Conservation (phyloP, 75 land plant species). For the Cunninghamia lanceolata region DNA sequence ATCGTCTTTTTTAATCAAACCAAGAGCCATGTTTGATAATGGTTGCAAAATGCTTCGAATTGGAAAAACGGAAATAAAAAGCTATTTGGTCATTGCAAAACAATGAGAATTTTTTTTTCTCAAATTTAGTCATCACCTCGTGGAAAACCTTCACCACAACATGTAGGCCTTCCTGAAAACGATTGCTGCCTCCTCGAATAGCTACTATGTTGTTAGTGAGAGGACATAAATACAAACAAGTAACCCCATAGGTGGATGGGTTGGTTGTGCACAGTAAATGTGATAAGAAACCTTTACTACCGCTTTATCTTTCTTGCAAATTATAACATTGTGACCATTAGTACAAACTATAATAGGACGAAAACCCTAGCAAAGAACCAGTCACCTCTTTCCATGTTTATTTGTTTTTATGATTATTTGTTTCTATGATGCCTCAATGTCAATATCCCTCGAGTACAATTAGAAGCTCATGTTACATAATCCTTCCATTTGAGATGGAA, state of each 20-base stretch:
- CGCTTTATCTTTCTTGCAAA: background rate
- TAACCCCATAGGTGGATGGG: background rate
- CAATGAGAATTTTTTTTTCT: too few species aligned
- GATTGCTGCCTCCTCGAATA: too few species aligned
- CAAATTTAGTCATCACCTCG: too few species aligned
- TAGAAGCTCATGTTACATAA: background rate
- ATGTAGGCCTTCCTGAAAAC: too few species aligned
- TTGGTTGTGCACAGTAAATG: background rate
- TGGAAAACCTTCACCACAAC: too few species aligned
- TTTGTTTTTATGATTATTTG: background rate
- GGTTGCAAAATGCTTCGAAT: too few species aligned
- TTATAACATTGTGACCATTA: background rate
- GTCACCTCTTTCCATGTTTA: background rate
- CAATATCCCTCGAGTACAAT: background rate
- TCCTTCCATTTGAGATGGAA: background rate
- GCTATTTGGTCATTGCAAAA: too few species aligned
- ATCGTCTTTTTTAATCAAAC: too few species aligned
- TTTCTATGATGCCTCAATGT: background rate
- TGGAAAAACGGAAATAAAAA: too few species aligned
- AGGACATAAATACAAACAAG: background rate
- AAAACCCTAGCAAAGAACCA: background rate
- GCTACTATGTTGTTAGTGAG: background rate
- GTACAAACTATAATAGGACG: background rate
- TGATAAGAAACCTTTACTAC: background rate
- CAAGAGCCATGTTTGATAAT: too few species aligned